Percentiles rank a stretch among this genome's conserved stretches.
phyloP scores from a whole-genome alignment of 1,139 yeast genomes.

The Candida tunisiensis region DNA sequence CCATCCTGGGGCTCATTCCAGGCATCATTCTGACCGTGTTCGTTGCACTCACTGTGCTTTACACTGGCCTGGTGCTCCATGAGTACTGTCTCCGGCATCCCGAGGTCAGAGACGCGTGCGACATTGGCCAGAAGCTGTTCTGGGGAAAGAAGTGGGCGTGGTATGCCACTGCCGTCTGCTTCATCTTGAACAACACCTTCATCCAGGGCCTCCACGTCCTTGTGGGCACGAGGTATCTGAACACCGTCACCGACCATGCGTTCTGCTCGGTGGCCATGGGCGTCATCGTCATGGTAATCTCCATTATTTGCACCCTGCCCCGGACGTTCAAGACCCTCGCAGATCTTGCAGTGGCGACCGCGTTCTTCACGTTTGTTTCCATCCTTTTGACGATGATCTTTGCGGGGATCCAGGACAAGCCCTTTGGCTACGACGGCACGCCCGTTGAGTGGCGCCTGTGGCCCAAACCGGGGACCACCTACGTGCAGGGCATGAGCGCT shows the following conservation, averaged over 20 bases:
- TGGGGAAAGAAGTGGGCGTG: constrained; percentile 36
- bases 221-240: constrained; percentile 42
- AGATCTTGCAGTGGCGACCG: constrained; percentile 32
- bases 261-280: constrained; percentile 35
- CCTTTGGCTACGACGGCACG: constrained; percentile 22
- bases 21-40: constrained; percentile 38
- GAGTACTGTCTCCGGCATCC: constrained; percentile 42
- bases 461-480: constrained; percentile 35
- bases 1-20: constrained; percentile 40
- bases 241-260: constrained; percentile 35
- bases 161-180: constrained; percentile 40
- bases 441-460: constrained; percentile 30
- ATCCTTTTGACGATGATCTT: constrained; percentile 35
- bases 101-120: constrained; percentile 34
- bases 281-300: constrained; percentile 29
- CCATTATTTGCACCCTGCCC: constrained; percentile 35
- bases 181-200: constrained; percentile 35
- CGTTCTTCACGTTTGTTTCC: constrained; percentile 39
- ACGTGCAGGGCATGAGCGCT: constrained; percentile 39
- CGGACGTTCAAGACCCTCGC: constrained; percentile 39
- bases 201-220: constrained; percentile 43
- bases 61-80: constrained; percentile 36
- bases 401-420: constrained; percentile 36
- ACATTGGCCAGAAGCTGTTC: constrained; percentile 40
- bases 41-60: constrained; percentile 33